Conservation (phyloP, 352 stramenopile species). For the Globisporangium recalcitrans region DNA sequence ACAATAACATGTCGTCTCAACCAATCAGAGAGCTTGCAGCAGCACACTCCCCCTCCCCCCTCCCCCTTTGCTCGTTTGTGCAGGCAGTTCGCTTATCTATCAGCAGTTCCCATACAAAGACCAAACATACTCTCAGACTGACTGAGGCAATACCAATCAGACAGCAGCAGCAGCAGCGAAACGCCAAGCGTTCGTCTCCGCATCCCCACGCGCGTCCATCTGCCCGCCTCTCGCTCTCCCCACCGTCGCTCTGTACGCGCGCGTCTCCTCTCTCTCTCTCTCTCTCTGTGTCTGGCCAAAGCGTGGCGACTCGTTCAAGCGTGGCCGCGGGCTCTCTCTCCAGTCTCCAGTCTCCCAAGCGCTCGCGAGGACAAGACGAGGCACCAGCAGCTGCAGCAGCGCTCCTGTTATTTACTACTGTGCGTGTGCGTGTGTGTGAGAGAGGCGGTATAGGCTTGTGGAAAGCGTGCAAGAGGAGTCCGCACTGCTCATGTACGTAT, state of each 20-base stretch:
- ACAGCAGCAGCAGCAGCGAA: slow-evolving; percentile 4
- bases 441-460: neutral
- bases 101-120: slow-evolving; percentile 6
- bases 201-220: neutral
- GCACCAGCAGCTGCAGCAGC: neutral
- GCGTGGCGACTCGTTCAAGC: neutral
- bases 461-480: neutral
- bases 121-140: neutral
- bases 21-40: slow-evolving; percentile 5
- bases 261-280: neutral
- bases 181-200: slow-evolving; percentile 2
- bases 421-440: no score
- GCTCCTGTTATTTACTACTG: neutral
- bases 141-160: slow-evolving; percentile 7
- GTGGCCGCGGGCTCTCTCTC: neutral
- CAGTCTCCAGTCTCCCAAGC: neutral
- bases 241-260: neutral
- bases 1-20: neutral
- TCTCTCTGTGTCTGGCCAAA: neutral
- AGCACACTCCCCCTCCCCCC: neutral
- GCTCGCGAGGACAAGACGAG: neutral
- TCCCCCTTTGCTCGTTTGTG: neutral
- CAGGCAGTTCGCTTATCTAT: neutral
- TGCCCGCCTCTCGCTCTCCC: neutral
- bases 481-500: neutral